These are phyloP conservation scores for Oryza glumipatula DNA, from an alignment of 176 grass and related monocot species.

Conservation along the genomic window DNA sequence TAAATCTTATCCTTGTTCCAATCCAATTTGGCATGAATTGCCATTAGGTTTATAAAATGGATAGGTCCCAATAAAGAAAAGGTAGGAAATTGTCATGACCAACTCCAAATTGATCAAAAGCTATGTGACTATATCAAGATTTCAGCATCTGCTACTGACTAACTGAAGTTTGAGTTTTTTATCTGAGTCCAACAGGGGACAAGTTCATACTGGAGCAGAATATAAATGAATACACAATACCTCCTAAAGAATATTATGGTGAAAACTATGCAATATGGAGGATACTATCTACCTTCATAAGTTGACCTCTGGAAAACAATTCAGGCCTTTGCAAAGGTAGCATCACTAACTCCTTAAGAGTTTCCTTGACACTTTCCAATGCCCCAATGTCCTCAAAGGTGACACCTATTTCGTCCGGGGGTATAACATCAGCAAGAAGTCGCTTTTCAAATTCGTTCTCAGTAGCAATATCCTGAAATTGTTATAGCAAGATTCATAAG, in stretches of 20 bases:
- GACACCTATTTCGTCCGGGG: constrained; percentile 88
- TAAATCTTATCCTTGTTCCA: neutral
- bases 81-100: neutral
- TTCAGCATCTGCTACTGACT: constrained; percentile 23
- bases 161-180: neutral
- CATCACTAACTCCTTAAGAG: constrained; percentile 98
- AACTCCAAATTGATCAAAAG: neutral
- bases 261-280: neutral
- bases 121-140: neutral
- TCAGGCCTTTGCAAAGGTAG: constrained; percentile 97
- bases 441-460: constrained; percentile 99
- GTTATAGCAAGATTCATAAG: constrained; percentile 46
- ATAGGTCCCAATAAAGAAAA: neutral
- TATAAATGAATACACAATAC: neutral
- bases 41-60: neutral
- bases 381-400: constrained; percentile 94
- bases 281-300: constrained; percentile 74
- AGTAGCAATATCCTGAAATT: constrained; percentile 76
- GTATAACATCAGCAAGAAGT: constrained; percentile 93
- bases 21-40: constrained; percentile 12
- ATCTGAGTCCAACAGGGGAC: neutral
- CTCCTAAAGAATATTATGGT: neutral
- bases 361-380: constrained; percentile 92
- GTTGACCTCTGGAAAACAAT: constrained; percentile 91
- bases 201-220: neutral